Evolutionary conservation across 2,329 filamentous ascomycete species (phyloP).

Genomic region (Neonectria faginata): DNA sequence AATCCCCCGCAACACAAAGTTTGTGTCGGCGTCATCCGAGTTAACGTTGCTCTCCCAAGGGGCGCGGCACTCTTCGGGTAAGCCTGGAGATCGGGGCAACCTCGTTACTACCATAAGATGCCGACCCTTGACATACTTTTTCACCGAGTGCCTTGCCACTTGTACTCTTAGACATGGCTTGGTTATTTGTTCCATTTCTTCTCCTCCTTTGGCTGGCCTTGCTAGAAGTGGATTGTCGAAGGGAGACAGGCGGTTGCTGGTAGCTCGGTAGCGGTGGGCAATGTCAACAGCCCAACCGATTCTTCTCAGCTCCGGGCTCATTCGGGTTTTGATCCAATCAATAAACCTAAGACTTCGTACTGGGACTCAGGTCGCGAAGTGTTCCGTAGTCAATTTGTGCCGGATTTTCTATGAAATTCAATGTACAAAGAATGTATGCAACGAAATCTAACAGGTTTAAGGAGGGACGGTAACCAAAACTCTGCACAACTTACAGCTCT

Average conservation of each 20-base stretch:
- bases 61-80: no score
- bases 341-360: background rate
- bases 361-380: background rate
- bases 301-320: no score
- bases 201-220: no score
- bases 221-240: no score
- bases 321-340: no score
- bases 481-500: background rate
- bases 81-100: background rate
- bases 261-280: no score
- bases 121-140: background rate
- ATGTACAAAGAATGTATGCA: slow-evolving; percentile 15
- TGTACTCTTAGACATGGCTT: no score
- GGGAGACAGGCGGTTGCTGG: no score
- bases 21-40: no score
- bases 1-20: background rate
- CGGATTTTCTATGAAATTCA: background rate
- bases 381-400: background rate
- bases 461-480: background rate
- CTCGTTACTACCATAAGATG: background rate
- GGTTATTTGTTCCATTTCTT: no score
- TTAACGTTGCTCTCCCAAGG: background rate
- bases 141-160: background rate
- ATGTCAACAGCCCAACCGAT: no score
- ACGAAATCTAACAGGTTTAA: background rate